A percentile compares a stretch with the other conserved stretches of the same genome.
These are phyloP conservation scores for Dictyostelium purpureum DNA, from an alignment of 78 protist genomes.

Conservation along the genomic window DNA sequence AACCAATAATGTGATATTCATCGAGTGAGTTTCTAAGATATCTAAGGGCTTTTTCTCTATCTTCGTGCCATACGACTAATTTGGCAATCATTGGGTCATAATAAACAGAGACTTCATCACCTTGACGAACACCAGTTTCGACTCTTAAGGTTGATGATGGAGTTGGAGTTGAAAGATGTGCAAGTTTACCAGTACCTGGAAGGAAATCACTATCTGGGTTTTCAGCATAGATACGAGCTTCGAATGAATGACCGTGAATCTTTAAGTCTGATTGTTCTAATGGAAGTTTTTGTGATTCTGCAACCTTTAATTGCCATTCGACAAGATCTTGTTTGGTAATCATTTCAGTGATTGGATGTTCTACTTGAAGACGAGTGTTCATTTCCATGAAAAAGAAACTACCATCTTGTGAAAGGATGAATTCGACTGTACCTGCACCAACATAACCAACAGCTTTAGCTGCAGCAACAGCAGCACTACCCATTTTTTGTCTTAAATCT, in stretches of 20 bases:
- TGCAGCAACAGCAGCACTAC: slow-evolving; percentile 94
- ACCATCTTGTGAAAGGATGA: slow-evolving; percentile 84
- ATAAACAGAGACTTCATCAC: slow-evolving; percentile 91
- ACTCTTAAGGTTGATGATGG: slow-evolving; percentile 51
- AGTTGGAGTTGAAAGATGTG: slow-evolving; percentile 81
- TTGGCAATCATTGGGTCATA: slow-evolving; percentile 97
- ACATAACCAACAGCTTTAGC: slow-evolving; percentile 94
- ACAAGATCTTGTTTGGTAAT: slow-evolving; percentile 93
- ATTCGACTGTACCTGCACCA: slow-evolving; percentile 98
- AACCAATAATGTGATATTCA: slow-evolving; percentile 86
- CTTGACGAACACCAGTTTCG: slow-evolving; percentile 91
- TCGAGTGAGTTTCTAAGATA: slow-evolving; percentile 63
- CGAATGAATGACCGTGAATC: slow-evolving; percentile 88
- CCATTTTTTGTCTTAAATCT: slow-evolving; percentile 88
- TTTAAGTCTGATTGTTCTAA: slow-evolving; percentile 74
- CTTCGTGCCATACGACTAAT: slow-evolving; percentile 86
- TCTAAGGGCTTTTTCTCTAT: slow-evolving; percentile 74
- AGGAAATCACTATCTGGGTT: slow-evolving; percentile 89
- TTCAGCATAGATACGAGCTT: slow-evolving; percentile 96
- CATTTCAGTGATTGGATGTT: slow-evolving; percentile 95
- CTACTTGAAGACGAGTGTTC: slow-evolving; percentile 96
- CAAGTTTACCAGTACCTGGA: slow-evolving; percentile 92
- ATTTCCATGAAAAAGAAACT: slow-evolving; percentile 94
- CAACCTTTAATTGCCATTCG: slow-evolving; percentile 88
- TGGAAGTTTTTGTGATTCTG: slow-evolving; percentile 77